Base-by-base conservation (phyloP, 768 basidiomycete genomes). In the Stropharia rugosoannulata region DNA sequence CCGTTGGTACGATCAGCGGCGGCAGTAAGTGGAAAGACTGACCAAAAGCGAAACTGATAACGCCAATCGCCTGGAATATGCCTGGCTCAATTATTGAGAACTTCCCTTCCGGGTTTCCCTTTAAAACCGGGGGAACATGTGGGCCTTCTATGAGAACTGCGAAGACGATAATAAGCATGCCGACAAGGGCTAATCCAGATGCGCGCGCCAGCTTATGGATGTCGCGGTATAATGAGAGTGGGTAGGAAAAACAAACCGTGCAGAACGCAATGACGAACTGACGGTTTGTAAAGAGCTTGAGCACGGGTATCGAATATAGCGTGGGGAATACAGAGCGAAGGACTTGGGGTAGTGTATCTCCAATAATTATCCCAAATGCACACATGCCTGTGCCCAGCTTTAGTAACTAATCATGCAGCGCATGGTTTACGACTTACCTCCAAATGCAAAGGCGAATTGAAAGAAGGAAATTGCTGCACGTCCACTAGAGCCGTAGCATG, bases 381-480 rank as follows among this genome's bases (percentile, higher is more conserved):
- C 94, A 96, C 95, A 98, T 98, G 41, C 96, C 92, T 91, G 57
- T 18, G 41, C 19, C 35, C 10, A 22, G n/a, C 40, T 43, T 39
- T 22, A 39, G 15, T 10, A 12, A 39, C 22, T 9, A 49, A 11
- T 10, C 12, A 36, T 32, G 47, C 25, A 25, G 41, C 16, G 1
- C 12, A 16, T 27, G 49, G 29, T 25, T 16, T 4, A 29, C 1
- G 27, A 69, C 83, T 50, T 64, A 87, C 94, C 95, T 64, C 97
- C 97, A 61, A 97, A 97, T 7, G 97, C 97, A 67, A 99, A 98
- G 3, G 94, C 79, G 67, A 99, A 98, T 68, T 98, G 97, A 68
- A 99, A 98, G 69, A 98, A 88, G 0, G 95, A 96, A 15, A 97
- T 93, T 0, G 93, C 92, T 2, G 93, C 92, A 49, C 93, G 84